phyloP scores from a whole-genome alignment of 495 filamentous ascomycete genomes.

The Penicillium roqueforti region DNA sequence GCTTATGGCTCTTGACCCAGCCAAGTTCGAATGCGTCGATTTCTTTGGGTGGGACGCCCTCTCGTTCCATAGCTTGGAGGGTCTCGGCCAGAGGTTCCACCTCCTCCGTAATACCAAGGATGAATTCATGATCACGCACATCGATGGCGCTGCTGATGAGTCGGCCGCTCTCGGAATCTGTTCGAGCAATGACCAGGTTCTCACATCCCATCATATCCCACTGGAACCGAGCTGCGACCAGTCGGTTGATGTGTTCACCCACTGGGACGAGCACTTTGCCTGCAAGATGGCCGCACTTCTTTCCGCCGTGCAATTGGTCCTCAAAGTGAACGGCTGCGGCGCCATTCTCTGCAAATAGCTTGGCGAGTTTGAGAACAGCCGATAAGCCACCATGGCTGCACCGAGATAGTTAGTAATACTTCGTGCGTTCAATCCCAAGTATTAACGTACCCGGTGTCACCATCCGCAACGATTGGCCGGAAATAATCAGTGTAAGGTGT shows the following conservation, averaged over 20 bases:
- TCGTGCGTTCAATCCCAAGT: neutral
- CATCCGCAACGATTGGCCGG: conserved; percentile 94
- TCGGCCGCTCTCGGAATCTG: conserved; percentile 89
- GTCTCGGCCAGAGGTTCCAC: conserved; percentile 78
- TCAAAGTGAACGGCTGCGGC: conserved; percentile 97
- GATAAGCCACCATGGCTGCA: conserved; percentile 73
- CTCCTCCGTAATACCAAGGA: conserved; percentile 74
- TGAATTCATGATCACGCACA: conserved; percentile 92
- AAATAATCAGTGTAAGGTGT: conserved; percentile 88
- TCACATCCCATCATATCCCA: conserved; percentile 98
- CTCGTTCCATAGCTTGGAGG: conserved; percentile 81
- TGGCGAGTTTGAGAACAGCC: conserved; percentile 92
- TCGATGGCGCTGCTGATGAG: conserved; percentile 88
- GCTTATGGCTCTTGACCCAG: conserved; percentile 83
- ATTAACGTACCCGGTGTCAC: conserved; percentile 73
- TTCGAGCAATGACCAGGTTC: conserved; percentile 89
- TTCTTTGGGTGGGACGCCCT: conserved; percentile 69
- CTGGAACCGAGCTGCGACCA: conserved; percentile 88
- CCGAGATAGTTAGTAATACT: conserved; percentile 1
- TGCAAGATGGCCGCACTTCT: conserved; percentile 96
- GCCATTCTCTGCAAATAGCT: conserved; percentile 97
- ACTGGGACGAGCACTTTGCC: conserved; percentile 95
- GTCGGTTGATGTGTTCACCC: conserved; percentile 91
- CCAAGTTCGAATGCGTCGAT: conserved; percentile 82
- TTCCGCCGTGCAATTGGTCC: conserved; percentile 94